These are phyloP conservation scores for Aspergillus diversus DNA, from an alignment of 495 filamentous ascomycete genomes.

Conservation along the genomic window DNA sequence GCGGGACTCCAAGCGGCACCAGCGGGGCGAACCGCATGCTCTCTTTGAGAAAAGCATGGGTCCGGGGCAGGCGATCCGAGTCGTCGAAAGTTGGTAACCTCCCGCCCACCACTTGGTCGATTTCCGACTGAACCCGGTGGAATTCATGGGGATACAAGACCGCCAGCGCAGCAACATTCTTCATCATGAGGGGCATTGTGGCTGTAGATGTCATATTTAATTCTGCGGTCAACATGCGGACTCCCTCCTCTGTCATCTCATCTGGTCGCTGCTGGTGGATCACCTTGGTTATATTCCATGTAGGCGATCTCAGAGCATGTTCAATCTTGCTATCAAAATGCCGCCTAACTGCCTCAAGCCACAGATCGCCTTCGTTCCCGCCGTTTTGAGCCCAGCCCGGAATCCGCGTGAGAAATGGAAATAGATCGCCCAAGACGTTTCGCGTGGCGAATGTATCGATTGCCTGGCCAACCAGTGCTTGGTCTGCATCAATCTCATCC, in stretches of 20 bases:
- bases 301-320: not conserved
- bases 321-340: not conserved
- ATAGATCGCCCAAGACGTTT: not conserved
- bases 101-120: conserved; percentile 39
- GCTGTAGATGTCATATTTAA: not conserved
- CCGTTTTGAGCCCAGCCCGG: not conserved
- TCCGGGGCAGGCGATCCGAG: conserved; percentile 42
- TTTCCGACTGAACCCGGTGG: conserved; percentile 23
- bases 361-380: not conserved
- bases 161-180: conserved; percentile 21
- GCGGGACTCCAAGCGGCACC: conserved; percentile 57
- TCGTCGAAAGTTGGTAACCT: conserved; percentile 52
- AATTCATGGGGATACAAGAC: conserved; percentile 16
- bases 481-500: not conserved
- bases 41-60: conserved; percentile 63
- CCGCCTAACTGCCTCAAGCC: not conserved
- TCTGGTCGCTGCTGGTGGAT: not conserved
- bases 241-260: not conserved
- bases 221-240: not conserved
- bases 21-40: conserved; percentile 61
- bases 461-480: not conserved
- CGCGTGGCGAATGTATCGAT: not conserved
- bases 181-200: conserved; percentile 30
- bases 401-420: not conserved
- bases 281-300: not conserved